Evolutionary conservation across 2,329 filamentous ascomycete species (phyloP).

Genomic region (Aspergillus oerlinghausenensis): DNA sequence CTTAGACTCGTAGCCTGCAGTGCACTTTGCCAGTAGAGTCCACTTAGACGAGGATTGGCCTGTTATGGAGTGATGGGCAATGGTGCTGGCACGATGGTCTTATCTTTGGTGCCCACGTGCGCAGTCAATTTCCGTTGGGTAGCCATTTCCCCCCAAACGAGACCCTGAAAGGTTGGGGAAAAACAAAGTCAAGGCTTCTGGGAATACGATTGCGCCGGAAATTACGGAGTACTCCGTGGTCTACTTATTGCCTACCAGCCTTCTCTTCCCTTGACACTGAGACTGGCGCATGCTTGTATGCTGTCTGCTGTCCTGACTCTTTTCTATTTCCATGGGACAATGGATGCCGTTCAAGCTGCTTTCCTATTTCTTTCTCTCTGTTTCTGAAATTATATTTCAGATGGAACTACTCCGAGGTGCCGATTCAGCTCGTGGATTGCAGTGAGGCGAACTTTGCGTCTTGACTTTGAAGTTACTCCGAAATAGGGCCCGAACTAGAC

Average conservation of each 20-base stretch:
- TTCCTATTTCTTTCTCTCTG: too few relatives aligned
- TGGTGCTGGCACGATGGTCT: too few relatives aligned
- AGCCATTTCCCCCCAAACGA: background rate
- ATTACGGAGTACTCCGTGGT: background rate
- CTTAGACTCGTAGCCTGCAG: too few relatives aligned
- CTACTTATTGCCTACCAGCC: background rate
- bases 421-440: background rate
- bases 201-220: background rate
- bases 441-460: background rate
- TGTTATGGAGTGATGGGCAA: background rate
- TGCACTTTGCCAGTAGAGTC: background rate
- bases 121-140: background rate
- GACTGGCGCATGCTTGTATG: background rate
- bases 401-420: too few relatives aligned
- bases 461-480: background rate
- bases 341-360: too few relatives aligned
- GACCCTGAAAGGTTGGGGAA: background rate
- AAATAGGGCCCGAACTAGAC: background rate
- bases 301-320: background rate
- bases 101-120: too few relatives aligned
- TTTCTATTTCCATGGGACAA: too few relatives aligned
- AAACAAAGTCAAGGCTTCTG: background rate
- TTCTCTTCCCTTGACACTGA: background rate
- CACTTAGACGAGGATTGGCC: background rate
- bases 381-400: too few relatives aligned